Percentiles rank a stretch among this genome's conserved stretches.
Evolutionary conservation across 306 rosid species (phyloP).

Genomic region (Vigna radiata): DNA sequence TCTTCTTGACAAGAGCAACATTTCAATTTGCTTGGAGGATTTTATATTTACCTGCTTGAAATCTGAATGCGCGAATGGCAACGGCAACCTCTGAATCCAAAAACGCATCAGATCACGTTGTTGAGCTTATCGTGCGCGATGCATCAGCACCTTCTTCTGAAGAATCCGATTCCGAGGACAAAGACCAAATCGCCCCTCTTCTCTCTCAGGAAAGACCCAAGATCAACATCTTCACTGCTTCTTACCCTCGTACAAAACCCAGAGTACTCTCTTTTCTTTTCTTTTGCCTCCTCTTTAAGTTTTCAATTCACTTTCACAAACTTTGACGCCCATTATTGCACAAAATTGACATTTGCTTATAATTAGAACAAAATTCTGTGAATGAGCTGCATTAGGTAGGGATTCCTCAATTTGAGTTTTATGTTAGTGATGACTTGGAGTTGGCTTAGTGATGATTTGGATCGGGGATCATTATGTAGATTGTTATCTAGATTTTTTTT

Average conservation of each 20-base stretch:
- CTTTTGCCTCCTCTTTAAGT: no score
- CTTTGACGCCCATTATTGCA: background rate
- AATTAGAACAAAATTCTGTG: no score
- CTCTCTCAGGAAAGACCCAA: constrained; percentile 67
- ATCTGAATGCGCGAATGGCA: constrained; percentile 31
- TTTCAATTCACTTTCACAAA: no score
- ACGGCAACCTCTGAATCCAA: constrained; percentile 48
- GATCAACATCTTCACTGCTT: constrained; percentile 80
- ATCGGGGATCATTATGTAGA: no score
- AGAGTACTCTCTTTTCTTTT: constrained; percentile 45
- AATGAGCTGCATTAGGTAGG: no score
- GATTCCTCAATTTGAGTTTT: no score
- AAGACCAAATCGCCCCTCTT: constrained; percentile 66
- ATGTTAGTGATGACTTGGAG: no score
- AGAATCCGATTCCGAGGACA: constrained; percentile 39
- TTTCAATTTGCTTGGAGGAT: background rate
- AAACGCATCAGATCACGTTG: constrained; percentile 50
- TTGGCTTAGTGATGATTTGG: no score
- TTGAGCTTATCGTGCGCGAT: constrained; percentile 67
- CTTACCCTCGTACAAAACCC: constrained; percentile 68
- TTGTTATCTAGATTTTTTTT: no score
- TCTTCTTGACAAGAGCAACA: background rate
- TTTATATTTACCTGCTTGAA: background rate
- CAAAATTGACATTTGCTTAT: no score
- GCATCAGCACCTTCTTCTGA: constrained; percentile 2